Evolutionary conservation across 441 rosid species (phyloP).

Genomic region (Lepidium campestre): DNA sequence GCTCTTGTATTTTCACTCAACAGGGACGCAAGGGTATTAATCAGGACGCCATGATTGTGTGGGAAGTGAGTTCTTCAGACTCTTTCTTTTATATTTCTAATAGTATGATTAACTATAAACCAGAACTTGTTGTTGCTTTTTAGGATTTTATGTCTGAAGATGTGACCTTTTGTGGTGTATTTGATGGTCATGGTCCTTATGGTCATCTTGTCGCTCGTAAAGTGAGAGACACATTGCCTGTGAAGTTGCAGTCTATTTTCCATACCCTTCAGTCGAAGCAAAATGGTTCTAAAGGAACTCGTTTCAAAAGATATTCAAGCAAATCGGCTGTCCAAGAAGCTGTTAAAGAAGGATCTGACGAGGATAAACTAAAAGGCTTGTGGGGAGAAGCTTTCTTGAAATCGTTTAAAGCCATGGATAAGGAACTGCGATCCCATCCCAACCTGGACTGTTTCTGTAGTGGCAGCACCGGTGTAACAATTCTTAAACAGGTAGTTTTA

Average conservation of each 20-base stretch:
- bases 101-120: not conserved
- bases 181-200: conserved; percentile 98
- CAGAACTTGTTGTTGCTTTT: not conserved
- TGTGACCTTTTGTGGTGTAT: conserved; percentile 84
- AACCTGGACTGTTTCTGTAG: conserved; percentile 94
- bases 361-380: conserved; percentile 49
- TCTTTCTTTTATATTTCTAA: conserved; percentile 9
- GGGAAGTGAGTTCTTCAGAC: conserved; percentile 74
- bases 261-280: conserved; percentile 49
- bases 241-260: conserved; percentile 64
- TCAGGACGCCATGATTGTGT: conserved; percentile 96
- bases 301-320: conserved; percentile 50
- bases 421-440: conserved; percentile 83
- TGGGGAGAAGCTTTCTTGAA: conserved; percentile 92
- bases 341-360: conserved; percentile 56
- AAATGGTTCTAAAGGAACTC: conserved; percentile 39
- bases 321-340: conserved; percentile 45
- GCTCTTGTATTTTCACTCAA: conserved; percentile 90
- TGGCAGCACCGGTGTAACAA: conserved; percentile 91
- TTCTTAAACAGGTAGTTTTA: conserved; percentile 68
- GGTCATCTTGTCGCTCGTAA: conserved; percentile 97
- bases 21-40: conserved; percentile 98
- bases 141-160: conserved; percentile 92
- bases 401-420: conserved; percentile 93
- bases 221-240: conserved; percentile 87